Percentiles rank a stretch among this genome's conserved stretches.
Conservation (phyloP, 441 rosid genomes). For the Pelargonium fulgidum region DNA sequence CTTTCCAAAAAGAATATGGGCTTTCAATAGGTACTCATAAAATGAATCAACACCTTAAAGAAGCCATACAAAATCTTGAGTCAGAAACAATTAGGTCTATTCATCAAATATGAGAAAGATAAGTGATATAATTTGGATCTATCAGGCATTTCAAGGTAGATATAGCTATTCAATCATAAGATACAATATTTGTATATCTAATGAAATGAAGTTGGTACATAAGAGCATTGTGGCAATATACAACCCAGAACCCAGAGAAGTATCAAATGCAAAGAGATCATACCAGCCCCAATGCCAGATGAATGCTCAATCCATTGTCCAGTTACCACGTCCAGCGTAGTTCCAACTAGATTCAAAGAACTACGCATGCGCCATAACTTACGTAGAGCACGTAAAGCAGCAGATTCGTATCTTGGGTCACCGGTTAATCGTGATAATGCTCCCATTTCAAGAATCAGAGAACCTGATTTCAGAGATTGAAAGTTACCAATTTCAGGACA, state of each 20-base stretch:
- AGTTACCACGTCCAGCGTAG: conserved; percentile 66
- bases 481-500: conserved; percentile 23
- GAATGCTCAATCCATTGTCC: conserved; percentile 91
- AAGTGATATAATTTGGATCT: conserved; percentile 6
- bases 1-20: conserved; percentile 87
- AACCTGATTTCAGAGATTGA: conserved; percentile 43
- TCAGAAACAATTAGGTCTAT: conserved; percentile 24
- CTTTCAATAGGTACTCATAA: conserved; percentile 86
- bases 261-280: conserved; percentile 20
- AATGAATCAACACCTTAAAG: conserved; percentile 88
- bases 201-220: conserved; percentile 5
- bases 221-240: conserved; percentile 10
- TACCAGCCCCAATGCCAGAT: conserved; percentile 96
- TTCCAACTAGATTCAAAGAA: conserved; percentile 76
- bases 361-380: conserved; percentile 96
- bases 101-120: conserved; percentile 13
- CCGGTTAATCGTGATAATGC: conserved; percentile 81
- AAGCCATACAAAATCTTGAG: conserved; percentile 23
- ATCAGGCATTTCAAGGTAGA: conserved; percentile 8
- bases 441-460: conserved; percentile 96
- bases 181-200: neutral
- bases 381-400: conserved; percentile 79
- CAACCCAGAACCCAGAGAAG: conserved; percentile 10
- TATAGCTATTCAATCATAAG: neutral
- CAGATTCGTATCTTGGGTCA: conserved; percentile 77